These are phyloP conservation scores for Calonectria pteridis DNA, from an alignment of 2,329 filamentous ascomycete genomes.

Conservation along the genomic window DNA sequence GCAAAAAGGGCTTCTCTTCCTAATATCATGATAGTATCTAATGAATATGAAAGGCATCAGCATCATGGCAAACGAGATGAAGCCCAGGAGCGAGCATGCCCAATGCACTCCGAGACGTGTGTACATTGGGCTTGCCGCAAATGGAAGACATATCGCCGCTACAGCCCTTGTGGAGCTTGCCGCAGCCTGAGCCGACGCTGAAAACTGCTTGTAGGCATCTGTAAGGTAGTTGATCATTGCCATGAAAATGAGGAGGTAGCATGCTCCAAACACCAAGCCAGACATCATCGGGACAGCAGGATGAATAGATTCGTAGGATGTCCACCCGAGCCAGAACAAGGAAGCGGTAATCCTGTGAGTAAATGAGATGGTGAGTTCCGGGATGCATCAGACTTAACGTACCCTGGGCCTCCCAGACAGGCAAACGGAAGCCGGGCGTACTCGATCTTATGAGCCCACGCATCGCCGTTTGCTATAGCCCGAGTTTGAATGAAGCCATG, in stretches of 20 bases:
- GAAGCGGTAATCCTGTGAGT: constrained; percentile 14
- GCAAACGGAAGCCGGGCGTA: constrained; percentile 34
- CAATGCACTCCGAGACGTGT: constrained; percentile 28
- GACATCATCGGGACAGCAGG: constrained; percentile 1
- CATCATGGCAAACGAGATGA: constrained; percentile 26
- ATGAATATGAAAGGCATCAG: constrained; percentile 33
- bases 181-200: constrained; percentile 24
- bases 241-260: constrained; percentile 18
- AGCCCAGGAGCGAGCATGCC: constrained; percentile 30
- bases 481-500: background rate
- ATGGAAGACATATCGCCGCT: constrained; percentile 19
- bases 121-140: constrained; percentile 32
- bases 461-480: background rate
- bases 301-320: constrained; percentile 10
- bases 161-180: constrained; percentile 21
- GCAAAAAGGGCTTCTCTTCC: constrained; percentile 1
- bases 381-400: background rate
- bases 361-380: background rate
- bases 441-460: constrained; percentile 28
- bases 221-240: constrained; percentile 26
- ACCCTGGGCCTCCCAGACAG: constrained; percentile 27
- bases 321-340: constrained; percentile 39
- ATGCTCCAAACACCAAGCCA: background rate
- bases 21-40: constrained; percentile 11
- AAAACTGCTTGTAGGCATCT: constrained; percentile 20